Evolutionary conservation across 768 basidiomycete genomes (phyloP).

Genomic region (Suillus tomentosus): DNA sequence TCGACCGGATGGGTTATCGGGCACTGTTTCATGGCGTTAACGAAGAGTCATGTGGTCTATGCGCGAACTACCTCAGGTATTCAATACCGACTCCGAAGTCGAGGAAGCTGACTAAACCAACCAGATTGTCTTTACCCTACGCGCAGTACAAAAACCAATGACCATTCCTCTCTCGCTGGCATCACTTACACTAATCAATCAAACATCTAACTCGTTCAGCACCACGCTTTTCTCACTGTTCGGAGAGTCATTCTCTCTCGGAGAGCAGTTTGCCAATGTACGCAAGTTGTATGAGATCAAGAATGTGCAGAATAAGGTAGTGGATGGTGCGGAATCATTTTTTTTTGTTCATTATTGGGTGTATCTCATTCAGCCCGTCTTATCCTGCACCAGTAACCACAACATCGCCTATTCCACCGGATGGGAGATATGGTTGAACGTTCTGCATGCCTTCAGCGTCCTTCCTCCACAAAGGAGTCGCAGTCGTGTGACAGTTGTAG

Average conservation of each 20-base stretch:
- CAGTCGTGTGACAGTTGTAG: no score
- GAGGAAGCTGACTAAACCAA: conserved; percentile 10
- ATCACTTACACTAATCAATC: conserved; percentile 60
- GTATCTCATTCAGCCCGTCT: no score
- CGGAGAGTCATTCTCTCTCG: conserved; percentile 56
- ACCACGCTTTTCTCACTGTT: conserved; percentile 51
- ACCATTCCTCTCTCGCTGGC: conserved; percentile 67
- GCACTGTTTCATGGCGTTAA: no score
- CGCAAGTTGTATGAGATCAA: conserved; percentile 63
- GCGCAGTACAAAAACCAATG: conserved; percentile 61
- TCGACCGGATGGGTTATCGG: no score
- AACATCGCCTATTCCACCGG: no score
- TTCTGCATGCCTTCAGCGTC: no score
- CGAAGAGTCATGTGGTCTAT: no score
- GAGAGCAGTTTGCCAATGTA: conserved; percentile 54
- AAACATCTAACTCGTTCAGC: conserved; percentile 54
- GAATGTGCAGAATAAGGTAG: conserved; percentile 60
- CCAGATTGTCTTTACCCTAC: conserved; percentile 63
- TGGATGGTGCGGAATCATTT: conserved; percentile 51
- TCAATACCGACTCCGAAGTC: background rate
- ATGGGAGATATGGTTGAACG: no score
- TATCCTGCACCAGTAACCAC: no score
- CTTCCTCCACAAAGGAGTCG: no score
- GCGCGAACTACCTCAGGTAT: conserved; percentile 59
- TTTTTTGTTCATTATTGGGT: no score